Base-by-base conservation (phyloP, 1,139 yeast genomes). In the Protomyces arabidopsidicola region DNA sequence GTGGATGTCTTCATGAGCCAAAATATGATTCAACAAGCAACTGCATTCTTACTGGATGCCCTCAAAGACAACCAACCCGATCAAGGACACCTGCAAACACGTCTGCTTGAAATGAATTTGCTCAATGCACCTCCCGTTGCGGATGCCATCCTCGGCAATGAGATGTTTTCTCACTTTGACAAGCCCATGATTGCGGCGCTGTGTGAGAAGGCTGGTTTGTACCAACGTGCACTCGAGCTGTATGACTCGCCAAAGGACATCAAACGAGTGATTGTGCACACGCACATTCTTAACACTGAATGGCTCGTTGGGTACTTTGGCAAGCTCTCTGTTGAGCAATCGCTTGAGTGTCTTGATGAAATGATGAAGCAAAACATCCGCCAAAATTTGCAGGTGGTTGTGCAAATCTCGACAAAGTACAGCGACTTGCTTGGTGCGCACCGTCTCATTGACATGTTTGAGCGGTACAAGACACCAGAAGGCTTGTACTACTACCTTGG, bases 101-200 rank as follows among this genome's bases (percentile, higher is more conserved):
- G 95, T 73, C 85, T 95, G 63, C 83, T 95, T 71, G 98, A 95
- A 77, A 90, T 89, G 70, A 95, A 95, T 76, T 81, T 95, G 74
- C 77, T 89, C 74, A 95, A 91, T 74, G 98, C 98, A 10, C 99
- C 99, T 60, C 98, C 95, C 81, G 98, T 95, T 65, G 99, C 98
- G 53, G 98, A 95, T 77, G 99, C 99, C 20, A 95, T 93, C 70
- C 82, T 93, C 73, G 97, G 98, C 67, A 93, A 93, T 76, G 86
- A 87, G 68, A 91, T 93, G 90, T 95, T 95, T 78, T 85, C 93
- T 69, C 97, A 91, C 74, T 93, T 90, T 76, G 98, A 93, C 76
- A 88, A 90, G 71, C 91, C 96, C 71, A 86, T 95, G 53, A 86
- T 93, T 74, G 98, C 98, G 38, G 83, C 86, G 68, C 82, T 95